Conservation (phyloP, 257 asterid species). For the Rhazya stricta region DNA sequence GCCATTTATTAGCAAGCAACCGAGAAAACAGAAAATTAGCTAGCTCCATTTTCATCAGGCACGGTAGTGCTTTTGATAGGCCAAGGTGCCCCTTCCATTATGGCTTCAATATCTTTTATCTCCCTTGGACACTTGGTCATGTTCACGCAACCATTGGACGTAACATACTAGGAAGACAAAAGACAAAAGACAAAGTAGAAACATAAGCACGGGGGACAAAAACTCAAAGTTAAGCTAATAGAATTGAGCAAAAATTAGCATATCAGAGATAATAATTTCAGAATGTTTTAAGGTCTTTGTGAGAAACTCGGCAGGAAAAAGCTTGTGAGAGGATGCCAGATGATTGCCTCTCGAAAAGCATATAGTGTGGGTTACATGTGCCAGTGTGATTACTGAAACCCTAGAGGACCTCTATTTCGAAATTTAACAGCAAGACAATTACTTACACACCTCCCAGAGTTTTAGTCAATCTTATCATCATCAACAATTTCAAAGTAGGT, state of each 20-base stretch:
- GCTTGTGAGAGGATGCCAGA: not conserved
- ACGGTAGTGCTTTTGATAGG: slow-evolving; percentile 37
- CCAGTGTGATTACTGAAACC: not conserved
- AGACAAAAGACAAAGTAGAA: slow-evolving; percentile 1
- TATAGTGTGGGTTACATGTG: not conserved
- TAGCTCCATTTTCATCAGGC: slow-evolving; percentile 22
- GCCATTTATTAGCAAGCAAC: not conserved
- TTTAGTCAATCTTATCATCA: not conserved
- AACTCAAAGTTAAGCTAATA: not conserved
- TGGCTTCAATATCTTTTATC: slow-evolving; percentile 81
- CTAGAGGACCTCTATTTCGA: not conserved
- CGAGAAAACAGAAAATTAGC: slow-evolving; percentile 9
- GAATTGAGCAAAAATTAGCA: not conserved
- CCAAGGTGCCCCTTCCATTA: slow-evolving; percentile 94
- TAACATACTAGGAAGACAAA: slow-evolving; percentile 49
- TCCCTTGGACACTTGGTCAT: slow-evolving; percentile 83
- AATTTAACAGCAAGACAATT: too few relatives aligned
- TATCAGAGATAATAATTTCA: not conserved
- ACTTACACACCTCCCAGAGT: too few relatives aligned
- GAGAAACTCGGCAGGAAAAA: not conserved
- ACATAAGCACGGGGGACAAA: not conserved
- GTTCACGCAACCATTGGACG: slow-evolving; percentile 65
- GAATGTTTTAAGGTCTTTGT: not conserved
- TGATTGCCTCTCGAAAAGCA: not conserved
- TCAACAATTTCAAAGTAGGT: not conserved